Evolutionary conservation across 495 filamentous ascomycete species (phyloP).

Genomic region (Glonium stellatum): DNA sequence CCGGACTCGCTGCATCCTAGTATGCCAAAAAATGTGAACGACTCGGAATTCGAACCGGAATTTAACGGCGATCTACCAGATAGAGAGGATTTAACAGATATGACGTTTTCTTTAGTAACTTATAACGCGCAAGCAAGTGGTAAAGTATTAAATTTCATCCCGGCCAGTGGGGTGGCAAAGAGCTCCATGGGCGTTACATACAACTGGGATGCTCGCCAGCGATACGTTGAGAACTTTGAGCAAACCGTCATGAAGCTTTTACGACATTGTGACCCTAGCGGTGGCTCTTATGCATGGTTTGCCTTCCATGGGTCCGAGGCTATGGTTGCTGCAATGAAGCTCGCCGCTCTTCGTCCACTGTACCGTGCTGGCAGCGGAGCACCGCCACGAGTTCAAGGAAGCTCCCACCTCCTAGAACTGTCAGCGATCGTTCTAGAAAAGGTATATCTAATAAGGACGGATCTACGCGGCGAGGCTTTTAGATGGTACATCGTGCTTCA

Average conservation of each 20-base stretch:
- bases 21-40: background rate
- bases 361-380: background rate
- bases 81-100: background rate
- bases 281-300: background rate
- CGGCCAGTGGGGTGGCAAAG: background rate
- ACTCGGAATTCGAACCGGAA: background rate
- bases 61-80: background rate
- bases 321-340: background rate
- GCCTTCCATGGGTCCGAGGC: background rate
- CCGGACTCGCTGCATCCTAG: background rate
- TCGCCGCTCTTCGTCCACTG: background rate
- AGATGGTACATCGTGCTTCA: background rate
- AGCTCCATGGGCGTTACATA: background rate
- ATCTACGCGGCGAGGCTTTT: background rate
- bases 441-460: background rate
- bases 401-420: background rate
- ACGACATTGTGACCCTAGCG: background rate
- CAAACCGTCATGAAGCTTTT: background rate
- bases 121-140: background rate
- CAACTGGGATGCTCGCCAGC: background rate
- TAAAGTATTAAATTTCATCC: background rate
- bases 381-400: background rate
- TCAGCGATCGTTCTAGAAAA: background rate
- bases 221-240: background rate
- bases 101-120: background rate